These are phyloP conservation scores for Sclerotinia spermophila DNA, from an alignment of 2,329 filamentous ascomycete species.

Conservation along the genomic window DNA sequence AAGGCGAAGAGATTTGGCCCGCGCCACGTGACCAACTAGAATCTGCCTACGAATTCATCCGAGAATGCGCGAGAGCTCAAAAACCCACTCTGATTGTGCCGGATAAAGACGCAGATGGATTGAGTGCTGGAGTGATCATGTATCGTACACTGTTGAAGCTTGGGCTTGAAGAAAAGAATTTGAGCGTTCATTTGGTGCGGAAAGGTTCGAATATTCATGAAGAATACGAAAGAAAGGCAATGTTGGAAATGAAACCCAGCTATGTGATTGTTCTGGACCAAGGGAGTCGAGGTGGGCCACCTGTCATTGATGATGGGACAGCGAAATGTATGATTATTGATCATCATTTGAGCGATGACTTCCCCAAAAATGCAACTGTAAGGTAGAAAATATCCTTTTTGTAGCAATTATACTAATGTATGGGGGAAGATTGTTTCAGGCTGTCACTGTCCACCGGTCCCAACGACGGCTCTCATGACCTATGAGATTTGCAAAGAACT, in stretches of 20 bases:
- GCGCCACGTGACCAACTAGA: conserved; percentile 54
- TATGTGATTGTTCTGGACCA: conserved; percentile 65
- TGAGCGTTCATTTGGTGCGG: conserved; percentile 55
- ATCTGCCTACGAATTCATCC: conserved; percentile 53
- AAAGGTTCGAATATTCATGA: conserved; percentile 59
- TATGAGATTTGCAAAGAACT: conserved; percentile 60
- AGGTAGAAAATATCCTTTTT: neutral
- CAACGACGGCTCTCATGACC: conserved; percentile 60
- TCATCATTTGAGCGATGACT: conserved; percentile 57
- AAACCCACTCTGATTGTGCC: conserved; percentile 58
- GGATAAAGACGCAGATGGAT: conserved; percentile 66
- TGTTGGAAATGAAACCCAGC: conserved; percentile 48
- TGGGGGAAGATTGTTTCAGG: conserved; percentile 53
- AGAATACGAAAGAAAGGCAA: conserved; percentile 48
- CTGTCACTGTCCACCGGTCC: conserved; percentile 61
- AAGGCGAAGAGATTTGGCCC: conserved; percentile 52
- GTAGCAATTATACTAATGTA: neutral
- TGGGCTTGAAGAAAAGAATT: conserved; percentile 50
- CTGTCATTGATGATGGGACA: conserved; percentile 49
- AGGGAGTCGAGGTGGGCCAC: conserved; percentile 53
- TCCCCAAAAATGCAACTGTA: conserved; percentile 45
- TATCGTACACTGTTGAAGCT: conserved; percentile 56
- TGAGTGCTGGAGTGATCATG: conserved; percentile 61
- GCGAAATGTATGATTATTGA: conserved; percentile 57
- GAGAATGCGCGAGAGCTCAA: conserved; percentile 50